Base-by-base conservation (phyloP, 306 rosid species). In the Luffa acutangula region DNA sequence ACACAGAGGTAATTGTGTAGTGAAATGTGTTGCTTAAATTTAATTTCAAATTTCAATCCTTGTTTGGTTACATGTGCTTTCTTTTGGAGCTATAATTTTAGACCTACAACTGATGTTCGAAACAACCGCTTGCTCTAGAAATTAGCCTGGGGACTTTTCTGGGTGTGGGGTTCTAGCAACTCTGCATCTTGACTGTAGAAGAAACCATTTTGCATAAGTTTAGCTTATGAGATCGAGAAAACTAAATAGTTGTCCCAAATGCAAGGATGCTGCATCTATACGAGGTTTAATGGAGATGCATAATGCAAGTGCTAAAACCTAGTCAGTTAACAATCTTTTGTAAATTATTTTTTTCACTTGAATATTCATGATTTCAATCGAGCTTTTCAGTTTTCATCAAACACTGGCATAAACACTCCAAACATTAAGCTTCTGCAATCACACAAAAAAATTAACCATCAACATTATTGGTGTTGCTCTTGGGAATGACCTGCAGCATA, bases 1-100 rank as follows among this genome's bases (percentile, higher is more conserved):
- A 93, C 86, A 89, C 93, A 67, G 99, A 84, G 87, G 99, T 95
- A 60, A 74, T 88, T 85, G 72, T 17, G 39, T 49, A 48, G 77
- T 48, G 34, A 70, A 70, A n/a, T 76, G 52, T 48, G 7, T 13
- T 48, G 31, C 42, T 49, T 48, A n/a, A 18, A 20, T 41, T n/a
- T 34, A 69, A n/a, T 48, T 73, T 49, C n/a, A 15, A 69, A n/a
- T 48, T 73, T 49, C n/a, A 15, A 14, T 49, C 4, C 78, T 46
- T 71, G 39, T 71, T 21, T 46, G 37, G 56, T 12, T 33, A 18
- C 49, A 48, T 21, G 21, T 42, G 76, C 41, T 18, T 39, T 70
- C n/a, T 70, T 21, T 21, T 42, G 56, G n/a, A 70, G 54, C 54
- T 45, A 41, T 42, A 70, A 21, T n/a, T 33, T 21, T 43, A 70